phyloP scores from a whole-genome alignment of 2,329 filamentous ascomycete species.

The Aspergillus latus region DNA sequence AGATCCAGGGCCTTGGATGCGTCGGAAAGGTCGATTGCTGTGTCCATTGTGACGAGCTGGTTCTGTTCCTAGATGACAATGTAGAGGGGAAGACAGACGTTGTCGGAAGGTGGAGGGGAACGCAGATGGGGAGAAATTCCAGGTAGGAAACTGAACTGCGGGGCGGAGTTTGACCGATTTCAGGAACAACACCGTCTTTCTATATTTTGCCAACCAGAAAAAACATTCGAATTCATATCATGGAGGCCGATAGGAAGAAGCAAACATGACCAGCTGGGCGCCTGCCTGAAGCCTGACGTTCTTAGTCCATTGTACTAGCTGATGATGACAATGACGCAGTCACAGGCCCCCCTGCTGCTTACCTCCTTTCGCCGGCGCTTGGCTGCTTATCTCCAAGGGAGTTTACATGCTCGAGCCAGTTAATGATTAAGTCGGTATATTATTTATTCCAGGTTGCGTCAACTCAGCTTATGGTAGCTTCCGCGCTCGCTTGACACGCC shows the following conservation, averaged over 20 bases:
- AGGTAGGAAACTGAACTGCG: not conserved
- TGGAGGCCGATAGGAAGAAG: not conserved
- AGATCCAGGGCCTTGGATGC: slow-evolving; percentile 83
- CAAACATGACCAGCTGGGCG: not conserved
- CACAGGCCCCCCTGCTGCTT: not conserved
- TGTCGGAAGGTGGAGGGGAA: slow-evolving; percentile 4
- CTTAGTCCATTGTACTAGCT: no score
- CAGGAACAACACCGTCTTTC: not conserved
- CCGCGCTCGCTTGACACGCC: not conserved
- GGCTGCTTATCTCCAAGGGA: not conserved
- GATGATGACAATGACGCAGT: not conserved
- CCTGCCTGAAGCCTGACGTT: no score
- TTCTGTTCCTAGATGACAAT: not conserved
- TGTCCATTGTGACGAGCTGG: slow-evolving; percentile 66
- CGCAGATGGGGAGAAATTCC: slow-evolving; percentile 14
- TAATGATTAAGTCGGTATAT: not conserved
- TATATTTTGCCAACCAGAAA: no score
- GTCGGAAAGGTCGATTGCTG: slow-evolving; percentile 83
- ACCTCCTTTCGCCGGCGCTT: not conserved
- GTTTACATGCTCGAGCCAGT: not conserved
- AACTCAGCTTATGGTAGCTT: no score
- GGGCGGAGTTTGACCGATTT: slow-evolving; percentile 6
- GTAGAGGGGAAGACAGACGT: no score
- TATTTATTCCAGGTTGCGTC: no score
- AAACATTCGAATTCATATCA: not conserved